Percentiles rank a stretch among this genome's conserved stretches.
phyloP scores from a whole-genome alignment of 345 rosid genomes.

The Mallotus nudiflorus region DNA sequence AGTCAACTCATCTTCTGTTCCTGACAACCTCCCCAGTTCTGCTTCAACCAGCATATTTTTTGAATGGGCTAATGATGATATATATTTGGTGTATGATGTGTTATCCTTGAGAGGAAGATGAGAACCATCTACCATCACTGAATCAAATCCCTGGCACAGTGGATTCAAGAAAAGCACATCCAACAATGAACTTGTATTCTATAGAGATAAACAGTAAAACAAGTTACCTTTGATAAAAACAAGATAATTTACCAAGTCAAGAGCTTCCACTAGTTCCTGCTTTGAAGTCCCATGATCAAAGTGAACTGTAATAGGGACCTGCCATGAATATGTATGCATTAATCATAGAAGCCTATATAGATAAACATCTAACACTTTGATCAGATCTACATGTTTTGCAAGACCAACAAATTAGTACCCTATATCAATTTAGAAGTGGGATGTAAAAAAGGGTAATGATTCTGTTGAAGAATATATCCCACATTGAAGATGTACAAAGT shows the following conservation, averaged over 20 bases:
- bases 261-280: conserved; percentile 75
- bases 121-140: conserved; percentile 95
- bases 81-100: conserved; percentile 65
- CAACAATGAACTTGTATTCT: conserved; percentile 5
- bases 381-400: not conserved
- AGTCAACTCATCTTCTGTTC: conserved; percentile 95
- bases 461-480: too few relatives aligned
- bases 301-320: conserved; percentile 95
- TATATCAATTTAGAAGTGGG: not conserved
- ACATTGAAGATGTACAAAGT: too few relatives aligned
- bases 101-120: conserved; percentile 81
- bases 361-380: too few relatives aligned
- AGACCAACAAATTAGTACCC: not conserved
- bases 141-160: conserved; percentile 72
- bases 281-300: conserved; percentile 90
- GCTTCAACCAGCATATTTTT: conserved; percentile 84
- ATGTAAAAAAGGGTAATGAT: not conserved
- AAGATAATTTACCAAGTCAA: conserved; percentile 60
- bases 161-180: conserved; percentile 21
- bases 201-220: not conserved
- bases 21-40: conserved; percentile 89
- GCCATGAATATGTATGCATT: conserved; percentile 24
- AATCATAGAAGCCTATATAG: not conserved
- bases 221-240: not conserved
- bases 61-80: conserved; percentile 65